A percentile compares a stretch with the other conserved stretches of the same genome.
phyloP scores from a whole-genome alignment of 306 rosid species.

The Trifolium fragiferum region DNA sequence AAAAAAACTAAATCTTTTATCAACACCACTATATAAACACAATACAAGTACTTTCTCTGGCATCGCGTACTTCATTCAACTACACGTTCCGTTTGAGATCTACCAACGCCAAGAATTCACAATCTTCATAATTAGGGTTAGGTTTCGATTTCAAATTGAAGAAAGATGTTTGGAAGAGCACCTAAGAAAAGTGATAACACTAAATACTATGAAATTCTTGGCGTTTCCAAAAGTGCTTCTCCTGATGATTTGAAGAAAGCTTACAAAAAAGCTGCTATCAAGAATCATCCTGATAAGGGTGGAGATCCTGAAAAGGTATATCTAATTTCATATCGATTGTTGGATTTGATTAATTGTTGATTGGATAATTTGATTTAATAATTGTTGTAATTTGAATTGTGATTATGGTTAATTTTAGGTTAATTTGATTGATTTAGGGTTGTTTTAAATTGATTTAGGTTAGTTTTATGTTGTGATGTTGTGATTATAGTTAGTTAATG shows the following conservation, averaged over 20 bases:
- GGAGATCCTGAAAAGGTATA: slow-evolving; percentile 90
- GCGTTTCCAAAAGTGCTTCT: slow-evolving; percentile 76
- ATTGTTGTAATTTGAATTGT: background rate
- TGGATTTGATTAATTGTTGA: background rate
- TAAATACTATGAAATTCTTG: slow-evolving; percentile 72
- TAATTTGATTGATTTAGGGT: slow-evolving; percentile 12
- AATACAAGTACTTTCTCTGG: background rate
- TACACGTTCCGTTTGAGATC: slow-evolving; percentile 19
- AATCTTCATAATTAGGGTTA: slow-evolving; percentile 15
- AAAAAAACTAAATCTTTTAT: background rate
- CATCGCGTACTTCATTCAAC: background rate
- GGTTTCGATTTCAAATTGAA: background rate
- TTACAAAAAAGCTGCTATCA: slow-evolving; percentile 84
- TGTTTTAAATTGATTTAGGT: background rate
- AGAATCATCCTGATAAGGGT: slow-evolving; percentile 92
- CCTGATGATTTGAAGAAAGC: slow-evolving; percentile 91
- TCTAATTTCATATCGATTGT: background rate
- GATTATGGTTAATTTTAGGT: background rate
- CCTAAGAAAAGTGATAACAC: slow-evolving; percentile 76
- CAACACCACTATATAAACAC: background rate
- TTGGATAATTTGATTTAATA: background rate
- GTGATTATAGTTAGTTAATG: background rate
- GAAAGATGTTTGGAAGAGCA: slow-evolving; percentile 72
- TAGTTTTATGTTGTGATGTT: background rate
- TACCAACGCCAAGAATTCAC: background rate